Evolutionary conservation across 805 yeast genomes (phyloP).

Genomic region (Yamadazyma sp.): DNA sequence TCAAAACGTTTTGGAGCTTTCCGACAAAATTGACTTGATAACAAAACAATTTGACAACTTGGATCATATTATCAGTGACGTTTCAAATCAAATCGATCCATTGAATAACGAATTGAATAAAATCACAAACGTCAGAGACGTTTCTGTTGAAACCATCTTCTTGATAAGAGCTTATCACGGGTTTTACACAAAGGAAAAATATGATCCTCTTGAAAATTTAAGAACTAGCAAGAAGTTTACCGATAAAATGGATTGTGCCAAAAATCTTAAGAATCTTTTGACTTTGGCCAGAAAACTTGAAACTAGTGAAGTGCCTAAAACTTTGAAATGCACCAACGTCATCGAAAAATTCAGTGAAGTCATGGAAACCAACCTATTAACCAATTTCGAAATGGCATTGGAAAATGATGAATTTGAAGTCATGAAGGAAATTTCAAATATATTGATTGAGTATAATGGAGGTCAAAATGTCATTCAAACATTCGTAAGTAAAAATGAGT

Average conservation of each 20-base stretch:
- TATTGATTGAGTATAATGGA: constrained; percentile 77
- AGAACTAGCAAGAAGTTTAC: constrained; percentile 45
- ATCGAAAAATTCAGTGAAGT: constrained; percentile 72
- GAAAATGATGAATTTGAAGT: constrained; percentile 62
- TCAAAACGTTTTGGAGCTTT: constrained; percentile 56
- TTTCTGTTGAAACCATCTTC: constrained; percentile 68
- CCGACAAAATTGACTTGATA: constrained; percentile 44
- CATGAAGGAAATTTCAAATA: constrained; percentile 73
- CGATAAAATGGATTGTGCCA: constrained; percentile 67
- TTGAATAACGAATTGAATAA: constrained; percentile 65
- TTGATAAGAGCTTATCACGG: constrained; percentile 74
- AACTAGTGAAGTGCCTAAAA: constrained; percentile 48
- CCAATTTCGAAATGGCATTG: constrained; percentile 72
- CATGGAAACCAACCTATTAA: constrained; percentile 70
- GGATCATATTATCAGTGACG: constrained; percentile 52
- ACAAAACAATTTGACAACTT: constrained; percentile 47
- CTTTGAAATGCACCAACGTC: constrained; percentile 31
- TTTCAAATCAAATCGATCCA: constrained; percentile 61
- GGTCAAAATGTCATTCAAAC: constrained; percentile 79
- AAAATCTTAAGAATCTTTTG: constrained; percentile 61
- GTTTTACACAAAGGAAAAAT: constrained; percentile 57
- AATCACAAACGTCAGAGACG: constrained; percentile 69
- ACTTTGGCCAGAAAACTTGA: constrained; percentile 63
- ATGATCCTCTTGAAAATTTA: constrained; percentile 56
- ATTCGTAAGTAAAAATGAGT: constrained; percentile 77